A percentile compares a stretch with the other conserved stretches of the same genome.
These are phyloP conservation scores for Candida golubevii DNA, from an alignment of 805 yeast genomes.

Conservation along the genomic window DNA sequence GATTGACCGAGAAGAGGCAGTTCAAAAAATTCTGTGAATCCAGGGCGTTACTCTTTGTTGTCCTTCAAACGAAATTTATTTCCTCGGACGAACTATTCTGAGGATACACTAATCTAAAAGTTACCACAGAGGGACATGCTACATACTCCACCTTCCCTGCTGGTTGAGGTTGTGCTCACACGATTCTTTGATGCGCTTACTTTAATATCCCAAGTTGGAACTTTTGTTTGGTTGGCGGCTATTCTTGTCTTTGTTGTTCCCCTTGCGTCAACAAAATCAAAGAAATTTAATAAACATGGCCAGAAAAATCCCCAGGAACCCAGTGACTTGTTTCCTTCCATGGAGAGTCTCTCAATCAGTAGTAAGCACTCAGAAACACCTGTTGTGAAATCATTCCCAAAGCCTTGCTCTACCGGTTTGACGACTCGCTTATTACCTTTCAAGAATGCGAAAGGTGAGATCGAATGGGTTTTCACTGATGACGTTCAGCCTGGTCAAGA, in stretches of 20 bases:
- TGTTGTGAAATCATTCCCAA: conserved; percentile 11
- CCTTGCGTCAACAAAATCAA: background rate
- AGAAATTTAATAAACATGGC: background rate
- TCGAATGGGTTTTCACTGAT: conserved; percentile 54
- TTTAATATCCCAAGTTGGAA: conserved; percentile 1
- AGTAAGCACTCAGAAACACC: background rate
- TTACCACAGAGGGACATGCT: too few relatives aligned
- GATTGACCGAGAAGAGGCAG: too few relatives aligned
- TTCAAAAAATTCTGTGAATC: too few relatives aligned
- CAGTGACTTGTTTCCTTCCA: conserved; percentile 13
- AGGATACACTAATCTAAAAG: too few relatives aligned
- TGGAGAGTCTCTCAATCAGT: background rate
- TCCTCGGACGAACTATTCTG: too few relatives aligned
- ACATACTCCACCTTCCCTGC: too few relatives aligned
- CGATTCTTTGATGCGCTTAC: background rate
- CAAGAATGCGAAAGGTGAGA: conserved; percentile 49
- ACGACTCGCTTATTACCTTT: conserved; percentile 49
- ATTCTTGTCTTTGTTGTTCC: conserved; percentile 1
- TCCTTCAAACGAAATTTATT: too few relatives aligned
- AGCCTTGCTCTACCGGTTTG: conserved; percentile 48
- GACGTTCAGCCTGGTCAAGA: conserved; percentile 27
- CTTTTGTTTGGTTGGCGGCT: conserved; percentile 4
- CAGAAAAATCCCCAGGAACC: background rate
- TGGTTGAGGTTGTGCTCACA: too few relatives aligned
- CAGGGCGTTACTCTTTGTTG: too few relatives aligned